These are phyloP conservation scores for Metschnikowia lochheadii DNA, from an alignment of 805 yeast species.

Conservation along the genomic window DNA sequence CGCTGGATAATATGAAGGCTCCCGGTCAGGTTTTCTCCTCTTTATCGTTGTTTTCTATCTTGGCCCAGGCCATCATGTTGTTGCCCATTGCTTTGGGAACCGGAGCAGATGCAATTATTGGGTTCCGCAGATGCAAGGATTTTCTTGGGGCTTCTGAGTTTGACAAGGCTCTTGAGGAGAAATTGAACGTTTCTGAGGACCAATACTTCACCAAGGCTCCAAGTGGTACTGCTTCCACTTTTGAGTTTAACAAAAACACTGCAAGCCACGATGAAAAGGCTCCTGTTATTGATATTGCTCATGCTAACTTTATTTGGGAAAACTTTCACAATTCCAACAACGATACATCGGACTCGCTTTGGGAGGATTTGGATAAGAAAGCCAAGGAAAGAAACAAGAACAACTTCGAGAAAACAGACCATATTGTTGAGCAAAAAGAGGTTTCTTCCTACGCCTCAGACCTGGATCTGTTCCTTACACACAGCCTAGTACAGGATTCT, in stretches of 20 bases:
- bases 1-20: slow-evolving; percentile 36
- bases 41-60: slow-evolving; percentile 38
- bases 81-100: slow-evolving; percentile 43
- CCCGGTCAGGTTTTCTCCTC: slow-evolving; percentile 42
- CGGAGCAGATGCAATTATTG: slow-evolving; percentile 43
- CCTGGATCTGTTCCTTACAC: slow-evolving; percentile 2
- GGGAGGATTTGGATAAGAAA: slow-evolving; percentile 12
- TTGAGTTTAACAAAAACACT: neutral
- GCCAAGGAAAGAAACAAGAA: slow-evolving; percentile 10
- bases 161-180: slow-evolving; percentile 10
- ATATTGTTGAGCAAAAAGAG: neutral
- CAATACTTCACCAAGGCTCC: slow-evolving; percentile 8
- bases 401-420: slow-evolving; percentile 5
- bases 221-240: neutral
- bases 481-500: neutral
- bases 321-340: slow-evolving; percentile 4
- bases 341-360: slow-evolving; percentile 6
- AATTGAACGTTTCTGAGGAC: slow-evolving; percentile 7
- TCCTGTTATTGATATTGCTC: slow-evolving; percentile 7
- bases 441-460: slow-evolving; percentile 1
- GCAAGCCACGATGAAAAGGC: neutral
- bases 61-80: slow-evolving; percentile 42
- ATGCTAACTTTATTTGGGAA: slow-evolving; percentile 17
- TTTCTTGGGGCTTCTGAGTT: slow-evolving; percentile 21
- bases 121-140: slow-evolving; percentile 27